Base-by-base conservation (phyloP, 768 basidiomycete genomes). In the Mycena vulgaris region DNA sequence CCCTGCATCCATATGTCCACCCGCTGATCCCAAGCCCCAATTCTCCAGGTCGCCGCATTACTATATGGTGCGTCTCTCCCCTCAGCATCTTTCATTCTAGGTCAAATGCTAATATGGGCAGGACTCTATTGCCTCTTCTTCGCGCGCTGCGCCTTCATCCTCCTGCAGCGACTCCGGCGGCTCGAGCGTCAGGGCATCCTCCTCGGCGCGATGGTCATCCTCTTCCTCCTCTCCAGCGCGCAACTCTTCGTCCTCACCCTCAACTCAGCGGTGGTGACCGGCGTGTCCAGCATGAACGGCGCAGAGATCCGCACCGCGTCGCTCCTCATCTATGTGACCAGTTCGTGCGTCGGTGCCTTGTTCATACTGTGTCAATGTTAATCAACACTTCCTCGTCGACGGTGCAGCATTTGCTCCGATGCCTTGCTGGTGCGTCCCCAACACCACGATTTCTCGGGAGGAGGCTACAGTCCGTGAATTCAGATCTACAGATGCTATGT, bases 401-500 rank as follows among this genome's bases (percentile, higher is more conserved):
- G 14, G 14, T 48, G 23, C 25, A 69, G 68, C n/a, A 9, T 69
- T 23, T 63, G 61, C 28, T 57, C 68, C 21, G 68, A 69, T 49
- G 62, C 62, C 1, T 39, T 69, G 21, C 21, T 64, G 45, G 68
- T 69, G 8, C 2, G 53, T 48, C 5, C n/a, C 6, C 7, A 19
- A 28, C 28, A 5, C 42, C 42, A 10, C 25, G n/a, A n/a, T 11
- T 48, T 21, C 25, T 23, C 30, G 5, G 1, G 10, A 13, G 4
- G 1, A 35, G 7, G 19, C 28, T 48, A 3, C 14, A 3, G 5
- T 21, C 39, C 6, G 37, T 31, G 57, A 3, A 31, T 35, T 13
- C 33, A 69, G 68, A 69, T 69, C 3, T 69, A 69, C 48, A 61
- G 68, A 6, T 69, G 68, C 53, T 49, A 63, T 17, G 61, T 64